These are phyloP conservation scores for Microbotryomycetes sp. DNA, from an alignment of 1,284 basidiomycete species.

Conservation along the genomic window DNA sequence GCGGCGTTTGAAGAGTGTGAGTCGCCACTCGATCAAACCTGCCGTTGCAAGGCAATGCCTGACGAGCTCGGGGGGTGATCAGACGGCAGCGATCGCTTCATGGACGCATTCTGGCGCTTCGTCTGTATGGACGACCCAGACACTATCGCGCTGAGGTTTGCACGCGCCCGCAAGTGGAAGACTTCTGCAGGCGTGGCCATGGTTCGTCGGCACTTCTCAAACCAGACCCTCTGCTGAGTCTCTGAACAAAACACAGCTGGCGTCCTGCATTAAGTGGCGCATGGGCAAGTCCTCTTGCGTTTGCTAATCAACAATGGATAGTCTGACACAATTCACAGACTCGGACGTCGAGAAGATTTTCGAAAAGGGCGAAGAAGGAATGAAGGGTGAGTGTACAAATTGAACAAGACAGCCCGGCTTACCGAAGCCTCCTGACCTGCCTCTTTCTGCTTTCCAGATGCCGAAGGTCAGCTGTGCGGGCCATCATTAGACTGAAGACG, in stretches of 20 bases:
- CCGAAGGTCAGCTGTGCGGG: too few relatives aligned
- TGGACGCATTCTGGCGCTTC: conserved; percentile 41
- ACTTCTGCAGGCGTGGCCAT: conserved; percentile 41
- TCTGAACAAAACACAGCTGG: background rate
- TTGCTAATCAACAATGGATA: background rate
- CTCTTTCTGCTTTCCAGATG: too few relatives aligned
- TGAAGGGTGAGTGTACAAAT: too few relatives aligned
- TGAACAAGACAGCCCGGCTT: conserved; percentile 28
- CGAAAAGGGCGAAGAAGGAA: conserved; percentile 40
- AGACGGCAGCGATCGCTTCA: conserved; percentile 39
- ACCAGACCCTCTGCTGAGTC: background rate
- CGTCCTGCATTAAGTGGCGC: conserved; percentile 33
- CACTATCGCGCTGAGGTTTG: conserved; percentile 38
- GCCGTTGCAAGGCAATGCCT: background rate
- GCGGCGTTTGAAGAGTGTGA: conserved; percentile 38
- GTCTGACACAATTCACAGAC: background rate
- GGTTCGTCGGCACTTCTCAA: conserved; percentile 33
- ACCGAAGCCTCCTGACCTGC: too few relatives aligned
- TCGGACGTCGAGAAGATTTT: conserved; percentile 40
- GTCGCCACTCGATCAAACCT: background rate
- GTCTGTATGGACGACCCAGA: conserved; percentile 31
- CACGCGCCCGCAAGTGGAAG: conserved; percentile 43
- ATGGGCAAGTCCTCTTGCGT: conserved; percentile 15
- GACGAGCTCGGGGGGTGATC: background rate
- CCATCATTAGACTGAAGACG: too few relatives aligned